Percentiles rank a stretch among this genome's conserved stretches.
Evolutionary conservation across 371 early-diverging fungal species (phyloP).

Genomic region (Neoconidiobolus thromboides): DNA sequence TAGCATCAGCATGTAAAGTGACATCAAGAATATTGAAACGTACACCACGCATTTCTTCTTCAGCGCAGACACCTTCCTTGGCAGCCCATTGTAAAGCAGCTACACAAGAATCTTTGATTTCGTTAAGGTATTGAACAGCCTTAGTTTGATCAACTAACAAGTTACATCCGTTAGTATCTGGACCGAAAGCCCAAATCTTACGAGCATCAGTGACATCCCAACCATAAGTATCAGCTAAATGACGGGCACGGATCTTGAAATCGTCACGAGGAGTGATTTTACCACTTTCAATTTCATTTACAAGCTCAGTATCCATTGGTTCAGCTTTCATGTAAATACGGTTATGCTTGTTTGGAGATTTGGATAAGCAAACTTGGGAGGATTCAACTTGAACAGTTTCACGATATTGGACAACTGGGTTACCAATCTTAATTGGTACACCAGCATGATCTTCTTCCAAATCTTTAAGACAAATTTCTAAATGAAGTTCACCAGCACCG

Average conservation of each 20-base stretch:
- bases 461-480: slow-evolving; percentile 93
- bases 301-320: slow-evolving; percentile 78
- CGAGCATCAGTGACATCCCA: slow-evolving; percentile 90
- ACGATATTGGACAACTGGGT: slow-evolving; percentile 88
- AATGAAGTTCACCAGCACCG: slow-evolving; percentile 86
- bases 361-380: slow-evolving; percentile 83
- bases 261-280: slow-evolving; percentile 35
- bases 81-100: slow-evolving; percentile 97
- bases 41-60: slow-evolving; percentile 90
- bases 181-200: slow-evolving; percentile 95
- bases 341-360: slow-evolving; percentile 92
- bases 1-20: slow-evolving; percentile 64
- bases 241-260: slow-evolving; percentile 46
- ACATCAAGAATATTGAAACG: slow-evolving; percentile 84
- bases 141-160: slow-evolving; percentile 88
- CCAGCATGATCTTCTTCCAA: slow-evolving; percentile 83
- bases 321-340: slow-evolving; percentile 54
- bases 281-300: slow-evolving; percentile 66
- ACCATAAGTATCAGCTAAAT: slow-evolving; percentile 60
- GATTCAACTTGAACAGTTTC: slow-evolving; percentile 93
- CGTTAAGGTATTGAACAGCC: slow-evolving; percentile 45
- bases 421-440: slow-evolving; percentile 90
- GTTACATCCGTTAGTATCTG: slow-evolving; percentile 79
- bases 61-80: slow-evolving; percentile 87
- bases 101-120: slow-evolving; percentile 63